phyloP scores from a whole-genome alignment of 2,329 filamentous ascomycete species.

The Exophiala mesophila region DNA sequence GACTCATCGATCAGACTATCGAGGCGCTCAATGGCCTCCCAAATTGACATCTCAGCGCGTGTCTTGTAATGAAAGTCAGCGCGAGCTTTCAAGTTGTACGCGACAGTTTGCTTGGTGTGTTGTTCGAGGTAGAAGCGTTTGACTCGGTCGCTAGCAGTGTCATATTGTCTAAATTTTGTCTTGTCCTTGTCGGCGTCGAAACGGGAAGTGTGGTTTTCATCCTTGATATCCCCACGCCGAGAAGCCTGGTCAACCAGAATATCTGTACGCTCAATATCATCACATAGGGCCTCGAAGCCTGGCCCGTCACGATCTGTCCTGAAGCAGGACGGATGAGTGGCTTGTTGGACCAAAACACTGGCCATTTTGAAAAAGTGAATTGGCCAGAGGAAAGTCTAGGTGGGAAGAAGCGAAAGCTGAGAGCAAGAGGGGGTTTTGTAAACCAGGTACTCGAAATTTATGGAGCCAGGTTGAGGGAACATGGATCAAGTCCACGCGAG shows the following conservation, averaged over 20 bases:
- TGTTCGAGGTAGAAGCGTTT: constrained; percentile 78
- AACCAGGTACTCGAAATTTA: background rate
- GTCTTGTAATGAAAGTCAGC: constrained; percentile 63
- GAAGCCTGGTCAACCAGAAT: constrained; percentile 53
- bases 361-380: constrained; percentile 10
- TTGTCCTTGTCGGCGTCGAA: constrained; percentile 76
- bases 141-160: constrained; percentile 75
- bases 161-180: constrained; percentile 74
- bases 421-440: background rate
- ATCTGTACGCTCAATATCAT: constrained; percentile 57
- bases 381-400: background rate
- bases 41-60: constrained; percentile 74
- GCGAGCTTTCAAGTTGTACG: constrained; percentile 79
- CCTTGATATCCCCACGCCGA: constrained; percentile 35
- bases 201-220: constrained; percentile 51
- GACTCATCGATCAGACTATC: constrained; percentile 87
- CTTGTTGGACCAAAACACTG: constrained; percentile 17
- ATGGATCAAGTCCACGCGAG: background rate
- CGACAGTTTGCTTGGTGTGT: constrained; percentile 52
- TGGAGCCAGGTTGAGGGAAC: background rate
- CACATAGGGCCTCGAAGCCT: constrained; percentile 54
- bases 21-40: constrained; percentile 89
- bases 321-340: constrained; percentile 17
- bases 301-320: constrained; percentile 48
- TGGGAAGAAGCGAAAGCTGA: background rate